These are phyloP conservation scores for Pharus latifolius DNA, from an alignment of 176 grass and related monocot genomes.

Conservation along the genomic window DNA sequence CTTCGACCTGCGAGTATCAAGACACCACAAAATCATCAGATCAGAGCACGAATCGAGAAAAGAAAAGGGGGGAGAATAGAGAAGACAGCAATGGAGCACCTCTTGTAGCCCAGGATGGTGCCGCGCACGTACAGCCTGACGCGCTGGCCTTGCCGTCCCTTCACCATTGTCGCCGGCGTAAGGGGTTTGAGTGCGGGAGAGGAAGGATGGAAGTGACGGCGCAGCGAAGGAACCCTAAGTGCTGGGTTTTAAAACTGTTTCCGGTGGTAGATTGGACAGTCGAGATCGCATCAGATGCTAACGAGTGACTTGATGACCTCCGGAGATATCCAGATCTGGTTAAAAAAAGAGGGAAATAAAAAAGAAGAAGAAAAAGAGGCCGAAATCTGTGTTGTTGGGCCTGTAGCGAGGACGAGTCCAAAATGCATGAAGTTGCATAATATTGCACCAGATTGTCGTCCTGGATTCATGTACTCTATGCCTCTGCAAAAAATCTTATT, in stretches of 20 bases:
- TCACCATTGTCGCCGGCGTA: constrained; percentile 32
- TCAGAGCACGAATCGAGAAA: background rate
- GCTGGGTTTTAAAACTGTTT: constrained; percentile 8
- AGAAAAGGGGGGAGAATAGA: too few relatives aligned
- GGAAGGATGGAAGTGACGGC: background rate
- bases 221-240: constrained; percentile 23
- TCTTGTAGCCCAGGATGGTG: constrained; percentile 66
- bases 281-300: background rate
- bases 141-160: constrained; percentile 36
- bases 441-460: too few relatives aligned
- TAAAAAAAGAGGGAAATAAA: background rate
- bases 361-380: too few relatives aligned
- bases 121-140: constrained; percentile 55
- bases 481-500: too few relatives aligned
- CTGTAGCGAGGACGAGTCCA: too few relatives aligned
- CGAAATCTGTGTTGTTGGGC: too few relatives aligned
- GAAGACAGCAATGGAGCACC: constrained; percentile 8
- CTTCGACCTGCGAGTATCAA: constrained; percentile 35
- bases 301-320: background rate
- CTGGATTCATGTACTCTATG: too few relatives aligned
- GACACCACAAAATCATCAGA: background rate
- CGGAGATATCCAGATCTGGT: background rate
- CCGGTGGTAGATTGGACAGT: background rate
- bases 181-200: background rate
- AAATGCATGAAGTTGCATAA: too few relatives aligned